phyloP scores from a whole-genome alignment of 495 filamentous ascomycete genomes.

The Daldinia decipiens region DNA sequence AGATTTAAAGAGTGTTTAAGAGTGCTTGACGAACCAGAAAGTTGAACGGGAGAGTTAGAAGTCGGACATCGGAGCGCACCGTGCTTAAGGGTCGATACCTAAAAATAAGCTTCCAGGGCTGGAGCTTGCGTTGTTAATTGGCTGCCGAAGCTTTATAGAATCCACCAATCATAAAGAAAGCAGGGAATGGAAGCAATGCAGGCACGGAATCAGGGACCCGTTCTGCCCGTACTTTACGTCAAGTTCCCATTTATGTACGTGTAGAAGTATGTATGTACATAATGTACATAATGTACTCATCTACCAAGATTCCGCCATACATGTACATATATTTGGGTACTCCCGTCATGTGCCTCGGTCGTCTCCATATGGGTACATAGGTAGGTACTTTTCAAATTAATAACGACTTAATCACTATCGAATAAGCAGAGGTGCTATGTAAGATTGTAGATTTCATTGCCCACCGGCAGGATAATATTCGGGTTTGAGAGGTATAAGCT shows the following conservation, averaged over 20 bases:
- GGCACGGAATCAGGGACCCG: constrained; percentile 11
- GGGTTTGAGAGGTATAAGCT: not conserved
- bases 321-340: constrained; percentile 1
- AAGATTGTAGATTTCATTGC: not conserved
- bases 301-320: constrained; percentile 2
- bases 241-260: not conserved
- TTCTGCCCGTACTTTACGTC: constrained; percentile 4
- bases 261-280: constrained; percentile 1
- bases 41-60: constrained; percentile 6
- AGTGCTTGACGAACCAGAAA: not conserved
- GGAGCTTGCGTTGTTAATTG: constrained; percentile 18
- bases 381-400: no score
- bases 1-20: not conserved
- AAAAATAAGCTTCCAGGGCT: constrained; percentile 41
- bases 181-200: constrained; percentile 1
- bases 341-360: not conserved
- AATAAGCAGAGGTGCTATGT: constrained; percentile 4
- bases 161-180: constrained; percentile 9
- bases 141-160: constrained; percentile 16
- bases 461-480: not conserved
- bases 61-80: constrained; percentile 30
- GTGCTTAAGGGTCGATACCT: constrained; percentile 12
- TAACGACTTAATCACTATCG: constrained; percentile 7
- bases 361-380: not conserved
- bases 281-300: constrained; percentile 2